Percentiles rank a stretch among this genome's conserved stretches.
These are phyloP conservation scores for Macrolepiota dolichaula DNA, from an alignment of 768 basidiomycete genomes.

Conservation along the genomic window DNA sequence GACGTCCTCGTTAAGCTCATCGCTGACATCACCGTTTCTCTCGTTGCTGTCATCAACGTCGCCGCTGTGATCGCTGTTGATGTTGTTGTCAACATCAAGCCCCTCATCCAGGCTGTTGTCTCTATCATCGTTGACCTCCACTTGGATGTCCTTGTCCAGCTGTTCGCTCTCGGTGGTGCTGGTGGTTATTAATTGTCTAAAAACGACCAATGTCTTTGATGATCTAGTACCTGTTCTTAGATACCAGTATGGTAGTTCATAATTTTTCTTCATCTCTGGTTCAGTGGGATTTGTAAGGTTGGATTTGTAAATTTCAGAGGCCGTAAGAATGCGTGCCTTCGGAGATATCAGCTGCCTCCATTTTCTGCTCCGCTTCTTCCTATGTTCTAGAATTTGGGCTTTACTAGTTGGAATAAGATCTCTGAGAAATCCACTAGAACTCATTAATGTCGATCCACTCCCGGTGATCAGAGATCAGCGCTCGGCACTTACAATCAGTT, in stretches of 20 bases:
- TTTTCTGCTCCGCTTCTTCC: too few relatives aligned
- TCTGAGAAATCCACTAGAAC: neutral
- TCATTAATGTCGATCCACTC: too few relatives aligned
- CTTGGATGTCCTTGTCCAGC: neutral
- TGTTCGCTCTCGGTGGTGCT: neutral
- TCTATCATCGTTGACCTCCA: neutral
- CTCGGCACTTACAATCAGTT: too few relatives aligned
- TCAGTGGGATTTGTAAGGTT: neutral
- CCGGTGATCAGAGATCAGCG: too few relatives aligned
- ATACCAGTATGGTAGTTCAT: neutral
- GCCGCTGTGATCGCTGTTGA: neutral
- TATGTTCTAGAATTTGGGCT: too few relatives aligned
- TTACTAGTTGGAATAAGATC: too few relatives aligned
- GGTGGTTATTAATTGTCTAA: neutral
- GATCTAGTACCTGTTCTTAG: neutral
- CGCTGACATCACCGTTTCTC: constrained; percentile 5
- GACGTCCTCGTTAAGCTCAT: constrained; percentile 11
- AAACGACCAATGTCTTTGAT: neutral
- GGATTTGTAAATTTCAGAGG: too few relatives aligned
- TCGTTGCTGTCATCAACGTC: constrained; percentile 9
- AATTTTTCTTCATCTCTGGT: neutral
- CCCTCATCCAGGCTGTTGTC: neutral
- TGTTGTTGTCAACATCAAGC: neutral
- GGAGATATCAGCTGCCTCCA: too few relatives aligned
- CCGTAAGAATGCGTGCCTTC: too few relatives aligned